Evolutionary conservation across 2,329 filamentous ascomycete species (phyloP), one percentile per base, ranked within the genome.

Genomic region (Beauveria pseudobassiana): DNA sequence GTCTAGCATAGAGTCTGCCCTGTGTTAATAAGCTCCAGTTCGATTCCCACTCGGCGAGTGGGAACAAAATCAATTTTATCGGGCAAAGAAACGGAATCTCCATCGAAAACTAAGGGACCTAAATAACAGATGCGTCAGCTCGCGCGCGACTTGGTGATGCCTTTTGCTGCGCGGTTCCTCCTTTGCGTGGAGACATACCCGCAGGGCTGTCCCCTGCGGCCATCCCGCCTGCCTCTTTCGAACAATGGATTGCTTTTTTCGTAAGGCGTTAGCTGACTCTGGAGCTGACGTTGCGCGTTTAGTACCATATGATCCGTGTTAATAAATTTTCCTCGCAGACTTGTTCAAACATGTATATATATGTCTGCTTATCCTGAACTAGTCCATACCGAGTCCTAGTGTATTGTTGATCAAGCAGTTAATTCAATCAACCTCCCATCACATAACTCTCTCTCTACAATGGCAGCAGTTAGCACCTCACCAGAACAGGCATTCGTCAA

Each of bases 151-250:
- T 51, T 45, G n/a, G 46, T 49, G n/a, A 30, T 43, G 46, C 3
- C 30, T 10, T 34, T 34, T 10, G 9, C 30, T 34, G 30, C 30
- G 10, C 1, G 10, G 30, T 34, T 34, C 30, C 14, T 45, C 20
- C 18, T 18, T 18, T 48, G 34, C 24, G 56, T 48, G 38, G 56
- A n/a, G 24, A n/a, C 48, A 49, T 28, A 28, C 24, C 14, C 20
- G 18, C 55, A 45, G n/a, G 20, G 8, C 30, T 30, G 16, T 40
- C 30, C n/a, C 40, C 58, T 46, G 49, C 58, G 58, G 58, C 42
- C 58, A 60, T 60, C 58, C 58, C 58, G 58, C 40, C 58, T 46
- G 40, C 46, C 48, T 59, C 49, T 51, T 43, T 48, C 22, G 46
- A 52, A 43, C 46, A 30, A 3, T 2, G 18, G 16, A 34, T 16